phyloP scores from a whole-genome alignment of 1,139 yeast genomes.

The Komagataea norvegica region DNA sequence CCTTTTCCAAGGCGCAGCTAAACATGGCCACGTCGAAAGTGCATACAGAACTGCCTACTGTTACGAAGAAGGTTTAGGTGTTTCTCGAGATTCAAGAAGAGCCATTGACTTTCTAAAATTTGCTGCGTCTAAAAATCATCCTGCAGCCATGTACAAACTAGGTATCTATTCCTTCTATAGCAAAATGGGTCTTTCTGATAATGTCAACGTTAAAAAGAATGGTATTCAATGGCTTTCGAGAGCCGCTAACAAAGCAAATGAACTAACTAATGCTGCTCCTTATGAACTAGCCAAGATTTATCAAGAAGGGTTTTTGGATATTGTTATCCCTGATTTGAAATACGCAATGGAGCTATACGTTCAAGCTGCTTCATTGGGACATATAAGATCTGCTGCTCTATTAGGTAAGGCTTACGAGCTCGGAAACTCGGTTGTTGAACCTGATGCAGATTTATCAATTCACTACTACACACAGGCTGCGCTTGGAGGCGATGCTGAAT shows the following conservation, averaged over 20 bases:
- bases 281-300: constrained; percentile 85
- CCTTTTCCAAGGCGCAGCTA: constrained; percentile 84
- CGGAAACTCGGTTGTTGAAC: constrained; percentile 72
- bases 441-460: constrained; percentile 78
- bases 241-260: constrained; percentile 80
- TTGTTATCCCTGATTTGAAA: constrained; percentile 74
- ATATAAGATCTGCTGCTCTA: constrained; percentile 70
- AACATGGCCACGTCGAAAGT: constrained; percentile 86
- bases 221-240: constrained; percentile 93
- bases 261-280: constrained; percentile 86
- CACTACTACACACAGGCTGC: constrained; percentile 95
- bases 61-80: constrained; percentile 91
- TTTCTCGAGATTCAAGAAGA: constrained; percentile 81
- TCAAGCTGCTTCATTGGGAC: constrained; percentile 87
- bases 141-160: constrained; percentile 91
- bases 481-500: constrained; percentile 75
- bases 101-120: constrained; percentile 79
- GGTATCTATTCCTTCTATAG: constrained; percentile 84
- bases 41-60: constrained; percentile 90
- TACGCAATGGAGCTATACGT: constrained; percentile 86
- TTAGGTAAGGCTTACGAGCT: constrained; percentile 82
- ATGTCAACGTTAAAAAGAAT: constrained; percentile 65
- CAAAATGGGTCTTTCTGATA: constrained; percentile 73
- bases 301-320: constrained; percentile 79
- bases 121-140: constrained; percentile 89